A percentile compares a stretch with the other conserved stretches of the same genome.
Evolutionary conservation across 2,329 filamentous ascomycete genomes (phyloP).

Genomic region (Apiospora kogelbergensis): DNA sequence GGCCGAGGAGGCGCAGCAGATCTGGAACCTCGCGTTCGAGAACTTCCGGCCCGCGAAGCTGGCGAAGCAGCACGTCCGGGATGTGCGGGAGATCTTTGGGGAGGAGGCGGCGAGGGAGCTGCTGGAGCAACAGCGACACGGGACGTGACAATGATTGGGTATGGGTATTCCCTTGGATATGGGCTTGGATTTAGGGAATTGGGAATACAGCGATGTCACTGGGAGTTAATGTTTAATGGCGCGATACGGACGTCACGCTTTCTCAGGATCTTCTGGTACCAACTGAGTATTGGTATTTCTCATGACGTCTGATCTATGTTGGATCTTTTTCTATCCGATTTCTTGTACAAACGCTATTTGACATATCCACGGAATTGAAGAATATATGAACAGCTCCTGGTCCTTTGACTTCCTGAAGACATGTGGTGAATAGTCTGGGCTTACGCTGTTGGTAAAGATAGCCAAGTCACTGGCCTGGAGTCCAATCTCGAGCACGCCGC

Average conservation of each 20-base stretch:
- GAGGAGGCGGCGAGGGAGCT: conserved; percentile 15
- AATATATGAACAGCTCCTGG: neutral
- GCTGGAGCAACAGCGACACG: neutral
- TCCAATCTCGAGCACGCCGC: too few species aligned
- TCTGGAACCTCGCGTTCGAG: conserved; percentile 34
- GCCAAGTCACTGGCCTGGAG: too few species aligned
- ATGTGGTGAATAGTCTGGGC: too few species aligned
- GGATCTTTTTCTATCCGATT: neutral
- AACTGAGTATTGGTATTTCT: neutral
- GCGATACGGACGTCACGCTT: neutral
- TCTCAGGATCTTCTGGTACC: neutral
- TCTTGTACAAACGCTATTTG: neutral
- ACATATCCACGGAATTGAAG: neutral
- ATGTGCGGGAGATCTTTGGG: conserved; percentile 26
- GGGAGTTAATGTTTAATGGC: neutral
- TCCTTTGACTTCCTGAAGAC: neutral
- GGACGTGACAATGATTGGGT: neutral
- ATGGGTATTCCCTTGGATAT: too few species aligned
- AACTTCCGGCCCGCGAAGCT: conserved; percentile 22
- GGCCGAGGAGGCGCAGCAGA: conserved; percentile 27
- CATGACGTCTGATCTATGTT: too few species aligned
- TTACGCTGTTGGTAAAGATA: too few species aligned
- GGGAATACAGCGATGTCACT: neutral
- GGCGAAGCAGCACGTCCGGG: conserved; percentile 21
- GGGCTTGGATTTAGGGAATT: neutral